Evolutionary conservation across 306 rosid genomes (phyloP), one percentile per base, ranked within the genome.

Genomic region (Phaseolus lunatus): DNA sequence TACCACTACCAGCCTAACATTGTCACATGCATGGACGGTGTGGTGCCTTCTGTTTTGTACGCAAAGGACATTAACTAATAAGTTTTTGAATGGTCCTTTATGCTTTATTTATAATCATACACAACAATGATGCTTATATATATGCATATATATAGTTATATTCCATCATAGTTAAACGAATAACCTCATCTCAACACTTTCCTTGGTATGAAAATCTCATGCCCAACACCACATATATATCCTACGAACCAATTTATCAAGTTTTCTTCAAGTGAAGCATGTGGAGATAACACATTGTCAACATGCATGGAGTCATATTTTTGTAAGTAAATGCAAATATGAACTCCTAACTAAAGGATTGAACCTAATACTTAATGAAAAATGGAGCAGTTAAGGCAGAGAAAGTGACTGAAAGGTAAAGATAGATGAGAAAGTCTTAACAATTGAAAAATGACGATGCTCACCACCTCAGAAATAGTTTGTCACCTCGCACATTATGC

Each of bases 31-130:
- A 47, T 26, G 54, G 67, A 23, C 10, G 50, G 70, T 81, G 58
- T 81, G 58, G 70, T 81, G 88, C 67, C 53, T 81, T 81, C 88
- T 67, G 63, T 31, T 59, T 23, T 68, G 67, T 44, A 24, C 35
- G 43, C 64, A 73, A 43, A 35, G 4, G 59, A 54, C 84, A 57
- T 73, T 11, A 71, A 70, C 9, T 56, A 72, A 49, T 35, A 69
- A 68, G 57, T 71, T 75, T 70, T 69, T 50, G 8, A 16, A 39
- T 6, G 29, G 2, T 22, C 27, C 4, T 33, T n/a, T n/a, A 43
- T 57, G 31, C 57, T 41, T 24, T 47, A 35, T 64, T 8, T 44
- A 62, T 79, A 48, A 24, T 64, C 72, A 64, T 69, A 75, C 27
- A 54, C 27, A 67, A 6, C 72, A 62, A 59, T 19, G 49, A 66